Conservation (phyloP, 2,329 filamentous ascomycete genomes). For the Hyphodiscus sp. region DNA sequence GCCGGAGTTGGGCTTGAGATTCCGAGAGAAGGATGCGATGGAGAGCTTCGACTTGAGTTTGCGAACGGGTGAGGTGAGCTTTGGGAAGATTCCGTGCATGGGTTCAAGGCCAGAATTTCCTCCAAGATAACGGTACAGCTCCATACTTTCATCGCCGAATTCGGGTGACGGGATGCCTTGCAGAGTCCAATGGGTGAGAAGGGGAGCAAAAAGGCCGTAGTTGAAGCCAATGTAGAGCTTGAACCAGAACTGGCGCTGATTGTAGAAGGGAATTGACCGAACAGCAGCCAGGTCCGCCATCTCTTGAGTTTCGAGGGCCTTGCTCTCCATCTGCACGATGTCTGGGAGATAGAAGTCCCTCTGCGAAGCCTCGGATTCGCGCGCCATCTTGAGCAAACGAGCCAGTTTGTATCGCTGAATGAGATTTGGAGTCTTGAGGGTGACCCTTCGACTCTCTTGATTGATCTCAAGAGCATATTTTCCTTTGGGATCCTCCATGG, state of each 20-base stretch:
- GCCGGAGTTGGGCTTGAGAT: not conserved
- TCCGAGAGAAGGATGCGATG: not conserved
- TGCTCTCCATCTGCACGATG: not conserved
- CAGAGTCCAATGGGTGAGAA: not conserved
- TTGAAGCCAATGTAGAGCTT: not conserved
- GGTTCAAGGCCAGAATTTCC: not conserved
- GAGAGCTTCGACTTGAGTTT: not conserved
- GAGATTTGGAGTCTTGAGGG: not conserved
- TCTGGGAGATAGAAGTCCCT: not conserved
- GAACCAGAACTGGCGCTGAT: not conserved
- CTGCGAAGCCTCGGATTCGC: not conserved
- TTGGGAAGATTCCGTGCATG: not conserved
- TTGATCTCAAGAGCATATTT: not conserved
- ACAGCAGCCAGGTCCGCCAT: not conserved
- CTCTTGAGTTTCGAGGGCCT: not conserved
- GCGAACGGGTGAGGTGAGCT: not conserved
- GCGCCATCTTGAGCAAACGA: not conserved
- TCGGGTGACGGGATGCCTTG: not conserved
- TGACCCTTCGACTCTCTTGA: not conserved
- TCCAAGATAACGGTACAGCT: not conserved
- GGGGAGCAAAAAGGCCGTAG: not conserved
- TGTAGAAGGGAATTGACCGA: not conserved
- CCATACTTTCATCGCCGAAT: not conserved
- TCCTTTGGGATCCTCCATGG: not conserved
- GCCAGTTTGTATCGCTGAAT: not conserved